phyloP scores from a whole-genome alignment of 179 eudicot genomes.

The Spergularia azorica region DNA sequence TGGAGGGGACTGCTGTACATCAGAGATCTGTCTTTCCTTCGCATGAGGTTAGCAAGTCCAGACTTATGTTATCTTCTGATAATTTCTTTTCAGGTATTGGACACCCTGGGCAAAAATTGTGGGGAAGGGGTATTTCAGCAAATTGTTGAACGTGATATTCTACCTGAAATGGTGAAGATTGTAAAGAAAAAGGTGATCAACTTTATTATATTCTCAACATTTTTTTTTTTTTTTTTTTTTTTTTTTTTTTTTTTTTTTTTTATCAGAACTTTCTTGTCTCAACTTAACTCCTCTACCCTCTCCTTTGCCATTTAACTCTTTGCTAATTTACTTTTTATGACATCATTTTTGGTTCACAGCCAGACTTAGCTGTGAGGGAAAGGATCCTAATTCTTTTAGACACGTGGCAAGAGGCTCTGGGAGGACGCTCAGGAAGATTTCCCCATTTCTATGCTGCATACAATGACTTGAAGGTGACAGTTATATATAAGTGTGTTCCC shows the following conservation, averaged over 20 bases:
- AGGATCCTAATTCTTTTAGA: conserved; percentile 76
- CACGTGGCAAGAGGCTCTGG: conserved; percentile 96
- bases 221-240: conserved; percentile 8
- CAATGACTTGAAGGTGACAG: conserved; percentile 83
- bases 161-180: conserved; percentile 94
- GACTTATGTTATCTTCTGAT: conserved; percentile 4
- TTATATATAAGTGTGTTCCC: not conserved
- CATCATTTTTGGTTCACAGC: conserved; percentile 50
- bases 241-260: not conserved
- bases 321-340: not conserved
- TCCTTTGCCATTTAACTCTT: too few species aligned
- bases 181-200: conserved; percentile 80
- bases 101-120: conserved; percentile 90
- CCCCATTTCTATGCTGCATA: conserved; percentile 85
- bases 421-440: conserved; percentile 73
- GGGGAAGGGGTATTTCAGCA: conserved; percentile 76
- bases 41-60: not conserved
- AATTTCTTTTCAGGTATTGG: conserved; percentile 60
- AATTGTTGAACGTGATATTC: conserved; percentile 87
- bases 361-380: conserved; percentile 86
- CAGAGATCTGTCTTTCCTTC: not conserved
- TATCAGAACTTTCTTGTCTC: too few species aligned
- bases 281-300: too few species aligned
- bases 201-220: not conserved
- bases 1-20: not conserved